Base-by-base conservation (phyloP, 257 asterid species). In the Nicotiana undulata region DNA sequence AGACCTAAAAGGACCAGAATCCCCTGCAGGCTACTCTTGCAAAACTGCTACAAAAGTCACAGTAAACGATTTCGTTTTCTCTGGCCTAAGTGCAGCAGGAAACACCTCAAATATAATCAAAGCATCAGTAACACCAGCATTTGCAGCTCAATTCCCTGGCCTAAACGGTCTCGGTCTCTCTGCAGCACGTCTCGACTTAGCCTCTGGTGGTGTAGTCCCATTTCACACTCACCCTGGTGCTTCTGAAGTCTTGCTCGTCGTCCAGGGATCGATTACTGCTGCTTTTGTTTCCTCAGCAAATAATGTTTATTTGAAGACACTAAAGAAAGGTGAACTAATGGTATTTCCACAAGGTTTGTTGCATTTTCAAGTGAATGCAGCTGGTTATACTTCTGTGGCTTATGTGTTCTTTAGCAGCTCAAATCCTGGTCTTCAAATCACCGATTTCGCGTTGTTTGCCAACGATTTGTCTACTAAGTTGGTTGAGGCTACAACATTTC, bases 1-100 rank as follows among this genome's bases (percentile, higher is more conserved):
- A 2, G 98, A 94, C 88, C 88, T 91, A 10, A 53, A 85, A 40
- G 66, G 67, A 5, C 89, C 94, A 4, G 53, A 85, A 0, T 80
- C 85, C 29, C 98, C 97, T 37, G 87, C 94, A 65, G 98, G 98
- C 64, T 92, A 89, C 89, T 88, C 97, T 0, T 92, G 98, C 96
- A 94, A 94, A 90, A 91, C 89, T 3, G 17, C 85, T 13, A 4
- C 89, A 26, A 1, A 20, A 0, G 92, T 94, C 26, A 87, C 88
- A 0, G 95, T 86, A n/a, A 79, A 81, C 2, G 97, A 91, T 75
- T 93, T 91, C 82, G 89, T 82, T 32, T 94, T 11, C 89, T 84
- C 81, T 46, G 89, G 93, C 66, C 89, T 87, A 0, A 92, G 83
- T 10, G 26, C 63, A 46, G 13, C 92, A 15, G 98, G 98, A 1